Evolutionary conservation across 306 rosid species (phyloP), one percentile per base, ranked within the genome.

Genomic region (Trifolium dubium): DNA sequence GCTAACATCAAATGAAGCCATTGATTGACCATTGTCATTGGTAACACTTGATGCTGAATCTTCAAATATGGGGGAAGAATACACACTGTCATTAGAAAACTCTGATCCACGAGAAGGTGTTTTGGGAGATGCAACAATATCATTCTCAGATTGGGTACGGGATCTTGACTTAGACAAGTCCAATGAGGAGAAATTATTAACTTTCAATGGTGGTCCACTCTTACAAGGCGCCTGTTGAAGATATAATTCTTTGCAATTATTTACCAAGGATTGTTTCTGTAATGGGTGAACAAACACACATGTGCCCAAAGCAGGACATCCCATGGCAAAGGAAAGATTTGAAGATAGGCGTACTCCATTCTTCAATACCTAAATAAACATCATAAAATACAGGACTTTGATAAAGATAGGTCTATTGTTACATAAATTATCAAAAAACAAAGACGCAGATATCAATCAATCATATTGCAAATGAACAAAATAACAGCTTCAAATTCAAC

Each of bases 311-410:
- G 88, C 18, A 66, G 94, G 98, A 81, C 87, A 76, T 39, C 97
- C 96, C 89, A 93, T 79, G 69, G 96, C 74, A 79, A 77, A 46
- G 30, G 85, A 88, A 81, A 93, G 96, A 74, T 78, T 83, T 64
- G 86, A 81, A 77, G 97, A 91, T 71, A 93, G 55, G 35, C 75
- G 88, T 65, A 91, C 91, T 78, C 83, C 94, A 67, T 84, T 79
- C 80, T 89, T 91, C 79, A 74, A 66, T 79, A 88, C 89, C 98
- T 89, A 84, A 43, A 69, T 9, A 74, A 73, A 66, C 40, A 51
- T 69, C 34, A 73, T 10, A 59, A 63, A 72, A 62, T n/a, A 62
- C 30, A 29, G 19, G 40, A 64, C 12, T 55, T 43, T 49, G 34
- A 58, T 61, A 31, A 72, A 65, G 62, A 51, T 67, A 68, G 43